Evolutionary conservation across 1,139 yeast species (phyloP).

Genomic region (Torulaspora globosa): DNA sequence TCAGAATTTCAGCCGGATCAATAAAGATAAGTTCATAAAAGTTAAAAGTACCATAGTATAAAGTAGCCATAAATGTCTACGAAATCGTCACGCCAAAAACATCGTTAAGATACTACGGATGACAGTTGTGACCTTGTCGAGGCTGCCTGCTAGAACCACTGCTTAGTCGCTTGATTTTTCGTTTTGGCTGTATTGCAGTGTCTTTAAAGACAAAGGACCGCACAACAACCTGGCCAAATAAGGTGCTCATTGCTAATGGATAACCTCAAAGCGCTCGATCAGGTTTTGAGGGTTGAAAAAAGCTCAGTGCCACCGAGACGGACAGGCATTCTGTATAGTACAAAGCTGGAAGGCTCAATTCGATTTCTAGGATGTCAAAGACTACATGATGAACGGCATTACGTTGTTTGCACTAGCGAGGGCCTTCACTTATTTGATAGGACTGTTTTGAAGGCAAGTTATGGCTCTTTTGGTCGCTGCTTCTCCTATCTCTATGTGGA

Average conservation of each 20-base stretch:
- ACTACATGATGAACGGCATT: background rate
- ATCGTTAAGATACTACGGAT: background rate
- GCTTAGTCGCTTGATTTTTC: background rate
- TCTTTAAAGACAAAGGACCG: background rate
- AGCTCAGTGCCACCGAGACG: background rate
- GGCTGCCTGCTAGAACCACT: background rate
- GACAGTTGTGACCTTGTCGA: background rate
- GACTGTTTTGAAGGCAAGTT: background rate
- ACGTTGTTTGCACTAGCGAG: slow-evolving; percentile 9
- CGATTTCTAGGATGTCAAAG: slow-evolving; percentile 7
- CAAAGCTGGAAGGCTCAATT: background rate
- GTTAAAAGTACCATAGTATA: no score
- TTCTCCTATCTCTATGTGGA: slow-evolving; percentile 4
- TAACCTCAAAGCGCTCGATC: slow-evolving; percentile 2
- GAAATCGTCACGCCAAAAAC: no score
- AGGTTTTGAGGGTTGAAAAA: background rate
- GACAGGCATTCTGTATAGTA: background rate
- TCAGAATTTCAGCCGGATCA: no score
- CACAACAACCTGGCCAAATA: background rate
- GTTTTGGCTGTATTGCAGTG: background rate
- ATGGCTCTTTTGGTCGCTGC: background rate
- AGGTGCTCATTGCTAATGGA: background rate
- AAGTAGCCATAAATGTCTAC: no score
- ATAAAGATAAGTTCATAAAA: no score
- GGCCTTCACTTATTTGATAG: slow-evolving; percentile 6